Evolutionary conservation across 352 stramenopile species (phyloP).

Genomic region (Phytophthora citrophthora): DNA sequence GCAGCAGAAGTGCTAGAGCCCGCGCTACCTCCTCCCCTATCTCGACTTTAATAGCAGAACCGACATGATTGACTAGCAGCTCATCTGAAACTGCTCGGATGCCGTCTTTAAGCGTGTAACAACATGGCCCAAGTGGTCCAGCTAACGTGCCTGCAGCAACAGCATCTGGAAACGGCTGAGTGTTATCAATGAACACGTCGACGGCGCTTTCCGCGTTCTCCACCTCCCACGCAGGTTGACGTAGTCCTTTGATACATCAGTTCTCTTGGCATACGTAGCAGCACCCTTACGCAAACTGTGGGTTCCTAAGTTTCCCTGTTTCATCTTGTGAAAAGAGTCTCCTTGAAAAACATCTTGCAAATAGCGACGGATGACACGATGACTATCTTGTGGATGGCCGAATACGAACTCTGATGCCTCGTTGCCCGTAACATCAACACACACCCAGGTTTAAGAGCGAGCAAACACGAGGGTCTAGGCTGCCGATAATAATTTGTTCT

Average conservation of each 20-base stretch:
- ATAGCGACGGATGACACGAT: not conserved
- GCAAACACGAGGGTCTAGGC: not conserved
- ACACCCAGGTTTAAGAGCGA: not conserved
- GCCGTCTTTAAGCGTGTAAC: not conserved
- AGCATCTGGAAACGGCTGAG: too few species aligned
- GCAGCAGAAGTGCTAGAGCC: not conserved
- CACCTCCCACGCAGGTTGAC: too few species aligned
- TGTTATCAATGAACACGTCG: too few species aligned
- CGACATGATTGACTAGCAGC: too few species aligned
- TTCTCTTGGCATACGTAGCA: not conserved
- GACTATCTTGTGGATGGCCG: not conserved
- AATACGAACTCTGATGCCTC: not conserved
- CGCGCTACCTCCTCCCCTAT: not conserved
- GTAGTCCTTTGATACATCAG: not conserved
- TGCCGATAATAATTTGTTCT: slow-evolving; percentile 1
- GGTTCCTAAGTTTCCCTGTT: not conserved
- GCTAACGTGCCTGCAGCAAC: not conserved
- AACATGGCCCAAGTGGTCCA: not conserved
- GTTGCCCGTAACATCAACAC: not conserved
- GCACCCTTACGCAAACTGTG: slow-evolving; percentile 1
- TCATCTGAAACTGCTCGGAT: too few species aligned
- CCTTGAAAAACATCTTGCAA: too few species aligned
- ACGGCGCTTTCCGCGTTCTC: too few species aligned
- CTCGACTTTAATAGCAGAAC: not conserved
- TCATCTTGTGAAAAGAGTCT: not conserved